Evolutionary conservation across 2,329 filamentous ascomycete genomes (phyloP).

Genomic region (Teratosphaeria pseudoeucalypti): DNA sequence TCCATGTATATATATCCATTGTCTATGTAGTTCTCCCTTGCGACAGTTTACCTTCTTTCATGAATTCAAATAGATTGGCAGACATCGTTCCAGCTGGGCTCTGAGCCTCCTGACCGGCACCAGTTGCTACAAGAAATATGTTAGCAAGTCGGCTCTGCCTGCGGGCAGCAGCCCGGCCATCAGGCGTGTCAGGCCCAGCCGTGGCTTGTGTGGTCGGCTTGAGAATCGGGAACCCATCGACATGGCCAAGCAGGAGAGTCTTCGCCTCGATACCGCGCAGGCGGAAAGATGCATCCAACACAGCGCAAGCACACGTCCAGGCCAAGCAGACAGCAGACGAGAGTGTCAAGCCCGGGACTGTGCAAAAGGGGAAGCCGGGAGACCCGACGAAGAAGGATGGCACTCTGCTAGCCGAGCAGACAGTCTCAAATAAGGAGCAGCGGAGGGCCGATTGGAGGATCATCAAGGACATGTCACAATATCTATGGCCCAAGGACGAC

Average conservation of each 20-base stretch:
- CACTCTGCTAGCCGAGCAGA: slow-evolving; percentile 51
- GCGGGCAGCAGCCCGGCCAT: slow-evolving; percentile 12
- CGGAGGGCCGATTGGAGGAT: slow-evolving; percentile 97
- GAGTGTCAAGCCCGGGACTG: slow-evolving; percentile 25
- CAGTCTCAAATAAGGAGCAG: slow-evolving; percentile 68
- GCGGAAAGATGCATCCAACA: slow-evolving; percentile 28
- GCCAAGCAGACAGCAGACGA: slow-evolving; percentile 18
- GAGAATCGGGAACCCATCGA: not conserved
- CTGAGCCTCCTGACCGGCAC: not conserved
- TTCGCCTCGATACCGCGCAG: slow-evolving; percentile 35
- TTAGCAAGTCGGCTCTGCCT: slow-evolving; percentile 18
- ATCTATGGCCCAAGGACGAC: slow-evolving; percentile 89
- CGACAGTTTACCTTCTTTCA: not conserved
- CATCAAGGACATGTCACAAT: slow-evolving; percentile 93
- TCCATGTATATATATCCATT: not conserved
- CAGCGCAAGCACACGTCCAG: slow-evolving; percentile 14
- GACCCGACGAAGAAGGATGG: slow-evolving; percentile 17
- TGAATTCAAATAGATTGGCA: not conserved
- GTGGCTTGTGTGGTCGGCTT: slow-evolving; percentile 3
- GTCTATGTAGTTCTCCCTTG: not conserved
- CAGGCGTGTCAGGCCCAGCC: slow-evolving; percentile 1
- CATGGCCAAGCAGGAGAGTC: slow-evolving; percentile 25
- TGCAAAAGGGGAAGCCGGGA: slow-evolving; percentile 21
- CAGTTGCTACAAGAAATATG: slow-evolving; percentile 8
- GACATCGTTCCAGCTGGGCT: not conserved